Percentiles rank a stretch among this genome's conserved stretches.
Evolutionary conservation across 2,329 filamentous ascomycete species (phyloP).

Genomic region (Didymellaceae sp.): DNA sequence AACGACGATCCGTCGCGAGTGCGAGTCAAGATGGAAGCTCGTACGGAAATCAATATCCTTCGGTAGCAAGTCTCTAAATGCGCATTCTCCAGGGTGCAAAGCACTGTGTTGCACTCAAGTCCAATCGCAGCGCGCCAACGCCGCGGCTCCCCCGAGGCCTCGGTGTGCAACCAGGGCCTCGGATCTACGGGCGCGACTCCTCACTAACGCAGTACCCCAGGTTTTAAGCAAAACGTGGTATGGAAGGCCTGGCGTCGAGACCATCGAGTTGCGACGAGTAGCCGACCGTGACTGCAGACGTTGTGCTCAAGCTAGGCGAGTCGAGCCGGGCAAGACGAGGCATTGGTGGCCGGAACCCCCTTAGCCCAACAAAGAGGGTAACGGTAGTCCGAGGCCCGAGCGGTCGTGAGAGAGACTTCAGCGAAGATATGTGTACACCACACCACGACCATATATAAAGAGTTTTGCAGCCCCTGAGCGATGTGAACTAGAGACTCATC

Average conservation of each 20-base stretch:
- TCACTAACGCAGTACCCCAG: slow-evolving; percentile 11
- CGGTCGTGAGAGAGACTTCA: slow-evolving; percentile 28
- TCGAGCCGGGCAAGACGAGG: slow-evolving; percentile 9
- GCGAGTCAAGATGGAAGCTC: not conserved
- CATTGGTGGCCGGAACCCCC: not conserved
- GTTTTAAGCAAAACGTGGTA: not conserved
- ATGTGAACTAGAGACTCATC: slow-evolving; percentile 34
- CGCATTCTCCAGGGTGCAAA: slow-evolving; percentile 1
- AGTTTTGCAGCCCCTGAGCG: slow-evolving; percentile 20
- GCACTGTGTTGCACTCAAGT: slow-evolving; percentile 12
- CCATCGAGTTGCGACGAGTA: not conserved
- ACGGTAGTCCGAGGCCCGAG: slow-evolving; percentile 11
- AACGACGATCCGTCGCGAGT: too few relatives aligned
- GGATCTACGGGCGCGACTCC: slow-evolving; percentile 7
- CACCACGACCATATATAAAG: slow-evolving; percentile 30
- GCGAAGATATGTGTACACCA: slow-evolving; percentile 42
- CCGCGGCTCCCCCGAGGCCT: slow-evolving; percentile 35
- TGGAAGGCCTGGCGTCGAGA: slow-evolving; percentile 3
- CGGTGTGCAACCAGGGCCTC: slow-evolving; percentile 9
- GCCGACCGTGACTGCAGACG: not conserved
- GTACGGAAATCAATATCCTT: not conserved
- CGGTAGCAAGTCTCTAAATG: not conserved
- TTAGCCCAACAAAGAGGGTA: slow-evolving; percentile 9
- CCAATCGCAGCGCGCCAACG: slow-evolving; percentile 33
- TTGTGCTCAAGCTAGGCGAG: slow-evolving; percentile 3